Evolutionary conservation across 2,329 filamentous ascomycete genomes (phyloP).

Genomic region (Aspergillus sp.): DNA sequence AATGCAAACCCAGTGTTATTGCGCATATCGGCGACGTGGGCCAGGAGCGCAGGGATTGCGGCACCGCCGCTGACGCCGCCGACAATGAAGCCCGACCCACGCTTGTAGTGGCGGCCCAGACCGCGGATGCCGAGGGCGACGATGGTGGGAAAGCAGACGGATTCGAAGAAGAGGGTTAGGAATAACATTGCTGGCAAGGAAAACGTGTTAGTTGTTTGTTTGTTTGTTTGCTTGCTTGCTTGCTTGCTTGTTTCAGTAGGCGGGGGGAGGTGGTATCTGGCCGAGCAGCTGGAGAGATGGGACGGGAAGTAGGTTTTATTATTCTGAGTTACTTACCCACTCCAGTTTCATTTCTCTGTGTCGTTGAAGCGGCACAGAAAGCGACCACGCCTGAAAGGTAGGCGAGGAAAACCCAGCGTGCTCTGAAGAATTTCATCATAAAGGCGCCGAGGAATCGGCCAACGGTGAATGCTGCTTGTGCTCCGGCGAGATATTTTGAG

Average conservation of each 20-base stretch:
- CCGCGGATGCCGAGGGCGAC: conserved; percentile 77
- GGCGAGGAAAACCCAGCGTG: conserved; percentile 68
- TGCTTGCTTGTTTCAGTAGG: too few relatives aligned
- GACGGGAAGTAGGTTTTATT: too few relatives aligned
- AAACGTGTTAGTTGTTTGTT: neutral
- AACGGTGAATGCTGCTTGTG: conserved; percentile 69
- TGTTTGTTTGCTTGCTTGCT: neutral
- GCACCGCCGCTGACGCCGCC: conserved; percentile 72
- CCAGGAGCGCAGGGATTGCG: conserved; percentile 70
- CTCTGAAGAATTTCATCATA: conserved; percentile 66
- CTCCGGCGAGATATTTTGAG: conserved; percentile 70
- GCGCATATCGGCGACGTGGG: conserved; percentile 64
- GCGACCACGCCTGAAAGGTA: conserved; percentile 66
- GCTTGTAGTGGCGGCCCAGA: conserved; percentile 73
- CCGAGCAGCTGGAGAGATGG: too few relatives aligned
- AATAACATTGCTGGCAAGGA: conserved; percentile 55
- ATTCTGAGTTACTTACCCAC: conserved; percentile 31
- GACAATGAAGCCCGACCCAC: conserved; percentile 71
- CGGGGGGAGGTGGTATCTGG: too few relatives aligned
- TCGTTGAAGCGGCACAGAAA: conserved; percentile 53
- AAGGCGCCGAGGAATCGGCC: conserved; percentile 69
- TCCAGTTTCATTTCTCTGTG: conserved; percentile 48
- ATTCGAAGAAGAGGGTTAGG: conserved; percentile 77
- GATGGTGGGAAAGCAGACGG: conserved; percentile 78
- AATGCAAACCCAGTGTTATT: conserved; percentile 63